A percentile compares a stretch with the other conserved stretches of the same genome.
These are phyloP conservation scores for Incumbomyces lentus DNA, from an alignment of 2,329 filamentous ascomycete species.

Conservation along the genomic window DNA sequence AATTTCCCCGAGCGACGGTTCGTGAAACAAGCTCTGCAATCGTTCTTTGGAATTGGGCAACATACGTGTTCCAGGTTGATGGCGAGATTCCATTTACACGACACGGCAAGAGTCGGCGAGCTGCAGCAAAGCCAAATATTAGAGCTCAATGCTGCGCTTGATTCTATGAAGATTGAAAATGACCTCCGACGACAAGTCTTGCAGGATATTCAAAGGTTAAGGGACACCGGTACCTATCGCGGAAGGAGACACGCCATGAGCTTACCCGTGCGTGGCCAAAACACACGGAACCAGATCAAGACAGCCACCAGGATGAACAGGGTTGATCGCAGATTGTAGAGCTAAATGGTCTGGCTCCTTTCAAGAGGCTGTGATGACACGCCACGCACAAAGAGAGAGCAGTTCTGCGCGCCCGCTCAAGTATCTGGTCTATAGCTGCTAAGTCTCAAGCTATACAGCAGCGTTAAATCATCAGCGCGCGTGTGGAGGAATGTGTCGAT, in stretches of 20 bases:
- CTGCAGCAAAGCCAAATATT: conserved; percentile 67
- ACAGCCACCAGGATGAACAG: conserved; percentile 50
- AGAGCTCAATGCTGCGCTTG: conserved; percentile 72
- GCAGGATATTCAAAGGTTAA: conserved; percentile 76
- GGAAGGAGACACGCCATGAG: conserved; percentile 88
- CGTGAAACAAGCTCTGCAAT: conserved; percentile 62
- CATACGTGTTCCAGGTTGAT: conserved; percentile 63
- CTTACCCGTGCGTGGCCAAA: conserved; percentile 82
- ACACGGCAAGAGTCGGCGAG: conserved; percentile 64
- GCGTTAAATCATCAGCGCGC: too few species aligned
- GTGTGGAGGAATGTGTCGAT: too few species aligned
- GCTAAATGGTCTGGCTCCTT: too few species aligned
- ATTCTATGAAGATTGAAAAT: conserved; percentile 87
- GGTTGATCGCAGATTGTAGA: conserved; percentile 41
- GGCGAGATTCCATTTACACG: conserved; percentile 81
- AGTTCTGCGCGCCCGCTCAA: too few species aligned
- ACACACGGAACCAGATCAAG: conserved; percentile 64
- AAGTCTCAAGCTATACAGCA: too few species aligned
- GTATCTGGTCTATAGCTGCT: too few species aligned
- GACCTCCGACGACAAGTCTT: conserved; percentile 66
- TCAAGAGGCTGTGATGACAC: too few species aligned
- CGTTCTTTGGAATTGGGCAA: conserved; percentile 77
- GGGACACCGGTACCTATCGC: conserved; percentile 82
- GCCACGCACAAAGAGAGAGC: too few species aligned
- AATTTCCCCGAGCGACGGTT: conserved; percentile 77